phyloP scores from a whole-genome alignment of 2,329 filamentous ascomycete genomes.

The Beauveria caledonica region DNA sequence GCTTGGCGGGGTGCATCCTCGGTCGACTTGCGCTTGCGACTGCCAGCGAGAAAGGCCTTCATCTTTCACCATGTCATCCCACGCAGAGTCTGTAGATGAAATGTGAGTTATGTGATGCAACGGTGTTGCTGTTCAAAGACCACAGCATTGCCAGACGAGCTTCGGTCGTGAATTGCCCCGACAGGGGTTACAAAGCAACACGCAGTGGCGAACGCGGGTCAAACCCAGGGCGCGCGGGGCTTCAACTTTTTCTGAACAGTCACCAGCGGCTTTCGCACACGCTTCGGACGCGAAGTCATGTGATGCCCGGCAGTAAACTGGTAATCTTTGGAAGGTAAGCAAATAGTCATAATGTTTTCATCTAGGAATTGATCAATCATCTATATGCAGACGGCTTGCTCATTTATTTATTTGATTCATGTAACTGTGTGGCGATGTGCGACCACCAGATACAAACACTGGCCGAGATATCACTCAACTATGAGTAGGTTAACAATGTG shows the following conservation, averaged over 20 bases:
- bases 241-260: neutral
- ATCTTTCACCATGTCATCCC: slow-evolving; percentile 28
- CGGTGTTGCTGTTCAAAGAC: too few species aligned
- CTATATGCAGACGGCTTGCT: too few species aligned
- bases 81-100: neutral
- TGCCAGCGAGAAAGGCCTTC: slow-evolving; percentile 48
- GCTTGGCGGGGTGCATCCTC: slow-evolving; percentile 20
- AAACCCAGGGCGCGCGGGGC: neutral
- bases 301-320: slow-evolving; percentile 15
- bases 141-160: neutral
- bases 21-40: slow-evolving; percentile 41
- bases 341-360: too few species aligned
- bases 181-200: slow-evolving; percentile 2
- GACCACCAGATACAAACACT: too few species aligned
- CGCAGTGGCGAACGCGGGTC: neutral
- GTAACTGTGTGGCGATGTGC: too few species aligned
- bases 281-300: slow-evolving; percentile 21
- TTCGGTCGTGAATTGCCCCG: neutral
- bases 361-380: too few species aligned
- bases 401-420: too few species aligned
- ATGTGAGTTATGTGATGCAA: neutral
- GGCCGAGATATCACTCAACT: too few species aligned
- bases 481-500: too few species aligned
- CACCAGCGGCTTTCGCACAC: neutral
- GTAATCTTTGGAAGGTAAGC: too few species aligned